Evolutionary conservation across 352 stramenopile species (phyloP).

Genomic region (Globisporangium yorkense): DNA sequence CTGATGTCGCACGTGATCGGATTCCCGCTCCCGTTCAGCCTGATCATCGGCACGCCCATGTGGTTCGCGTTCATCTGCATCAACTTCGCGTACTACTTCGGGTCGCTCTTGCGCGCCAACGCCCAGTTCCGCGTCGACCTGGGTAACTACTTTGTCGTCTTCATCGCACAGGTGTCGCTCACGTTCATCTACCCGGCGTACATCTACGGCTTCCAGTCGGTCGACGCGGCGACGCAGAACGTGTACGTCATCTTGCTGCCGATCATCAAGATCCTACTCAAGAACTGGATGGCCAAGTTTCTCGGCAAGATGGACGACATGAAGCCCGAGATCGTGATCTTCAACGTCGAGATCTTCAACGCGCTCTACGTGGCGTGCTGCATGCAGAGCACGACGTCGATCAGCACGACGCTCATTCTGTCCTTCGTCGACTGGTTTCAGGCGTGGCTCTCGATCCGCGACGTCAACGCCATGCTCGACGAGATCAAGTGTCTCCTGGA

Average conservation of each 20-base stretch:
- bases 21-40: conserved; percentile 36
- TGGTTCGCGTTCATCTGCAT: conserved; percentile 18
- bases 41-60: conserved; percentile 16
- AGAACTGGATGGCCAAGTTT: conserved; percentile 26
- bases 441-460: conserved; percentile 1
- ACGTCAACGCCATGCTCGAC: not conserved
- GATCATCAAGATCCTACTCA: conserved; percentile 32
- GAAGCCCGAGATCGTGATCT: conserved; percentile 20
- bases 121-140: conserved; percentile 13
- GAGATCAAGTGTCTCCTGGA: not conserved
- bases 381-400: conserved; percentile 19
- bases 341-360: conserved; percentile 26
- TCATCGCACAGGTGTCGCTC: conserved; percentile 26
- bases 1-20: conserved; percentile 21
- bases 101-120: conserved; percentile 16
- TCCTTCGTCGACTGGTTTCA: conserved; percentile 4
- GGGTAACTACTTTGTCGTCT: conserved; percentile 20
- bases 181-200: conserved; percentile 42
- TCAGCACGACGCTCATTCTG: conserved; percentile 9
- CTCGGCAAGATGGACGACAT: conserved; percentile 17
- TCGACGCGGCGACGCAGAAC: conserved; percentile 17
- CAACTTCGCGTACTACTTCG: conserved; percentile 22
- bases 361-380: conserved; percentile 18
- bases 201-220: conserved; percentile 26
- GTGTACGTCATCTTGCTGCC: conserved; percentile 31